These are phyloP conservation scores for Scenedesmus sp. DNA, from an alignment of 163 green algal species.

Conservation along the genomic window DNA sequence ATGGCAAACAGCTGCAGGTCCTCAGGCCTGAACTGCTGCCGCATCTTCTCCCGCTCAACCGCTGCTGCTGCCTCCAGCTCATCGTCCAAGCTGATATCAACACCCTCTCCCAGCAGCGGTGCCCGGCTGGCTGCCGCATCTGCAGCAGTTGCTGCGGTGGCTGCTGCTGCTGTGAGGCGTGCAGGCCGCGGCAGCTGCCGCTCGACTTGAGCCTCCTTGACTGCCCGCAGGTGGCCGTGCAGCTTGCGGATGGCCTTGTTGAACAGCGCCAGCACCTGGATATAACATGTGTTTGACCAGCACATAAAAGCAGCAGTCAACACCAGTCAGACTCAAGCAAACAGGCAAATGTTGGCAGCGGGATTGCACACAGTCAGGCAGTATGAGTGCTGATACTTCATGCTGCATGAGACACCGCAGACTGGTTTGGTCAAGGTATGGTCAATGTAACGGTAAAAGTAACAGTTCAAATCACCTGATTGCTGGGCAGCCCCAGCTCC, in stretches of 20 bases:
- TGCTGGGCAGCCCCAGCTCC: constrained; percentile 84
- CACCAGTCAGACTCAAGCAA: no score
- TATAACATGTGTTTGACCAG: no score
- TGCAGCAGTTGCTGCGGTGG: constrained; percentile 16
- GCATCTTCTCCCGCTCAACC: constrained; percentile 41
- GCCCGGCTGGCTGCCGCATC: not conserved
- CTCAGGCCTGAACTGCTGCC: constrained; percentile 69
- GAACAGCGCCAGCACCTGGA: constrained; percentile 94
- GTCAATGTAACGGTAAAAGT: not conserved
- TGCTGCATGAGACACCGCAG: not conserved
- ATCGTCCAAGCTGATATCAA: constrained; percentile 71
- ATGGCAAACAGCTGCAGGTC: constrained; percentile 77
- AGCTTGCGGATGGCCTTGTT: constrained; percentile 89
- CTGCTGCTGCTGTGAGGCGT: not conserved
- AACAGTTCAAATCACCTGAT: constrained; percentile 67
- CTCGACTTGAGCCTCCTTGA: constrained; percentile 83
- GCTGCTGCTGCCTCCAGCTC: constrained; percentile 87
- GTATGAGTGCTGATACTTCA: not conserved
- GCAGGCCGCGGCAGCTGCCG: constrained; percentile 71
- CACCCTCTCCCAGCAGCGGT: constrained; percentile 35
- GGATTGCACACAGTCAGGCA: no score
- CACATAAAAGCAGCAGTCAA: not conserved
- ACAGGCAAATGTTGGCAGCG: no score
- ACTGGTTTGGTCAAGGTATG: not conserved
- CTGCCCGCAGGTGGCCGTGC: constrained; percentile 71